phyloP scores from a whole-genome alignment of 1,284 basidiomycete species.

The Malassezia japonica region DNA sequence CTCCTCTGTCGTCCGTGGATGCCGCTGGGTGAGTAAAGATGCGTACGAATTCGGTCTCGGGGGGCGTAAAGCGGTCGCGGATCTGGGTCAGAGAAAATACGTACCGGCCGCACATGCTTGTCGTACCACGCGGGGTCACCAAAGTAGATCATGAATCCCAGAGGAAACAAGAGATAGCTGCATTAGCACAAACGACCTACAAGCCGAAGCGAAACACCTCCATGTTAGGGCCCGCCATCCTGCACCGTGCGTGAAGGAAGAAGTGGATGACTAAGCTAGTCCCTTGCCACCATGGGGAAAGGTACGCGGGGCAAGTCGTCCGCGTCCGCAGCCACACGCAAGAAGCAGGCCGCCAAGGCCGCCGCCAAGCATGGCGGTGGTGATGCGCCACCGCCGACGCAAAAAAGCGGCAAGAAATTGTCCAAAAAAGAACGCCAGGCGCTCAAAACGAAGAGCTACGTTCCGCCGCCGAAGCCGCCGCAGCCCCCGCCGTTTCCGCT shows the following conservation, averaged over 20 bases:
- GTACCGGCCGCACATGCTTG: slow-evolving; percentile 15
- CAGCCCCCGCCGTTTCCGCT: slow-evolving; percentile 79
- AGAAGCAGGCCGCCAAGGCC: slow-evolving; percentile 44
- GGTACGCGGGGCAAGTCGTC: slow-evolving; percentile 40
- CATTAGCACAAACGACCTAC: not conserved
- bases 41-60: slow-evolving; percentile 16
- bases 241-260: not conserved
- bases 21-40: not conserved
- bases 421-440: slow-evolving; percentile 31
- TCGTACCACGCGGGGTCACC: slow-evolving; percentile 17
- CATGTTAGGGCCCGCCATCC: slow-evolving; percentile 13
- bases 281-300: slow-evolving; percentile 7
- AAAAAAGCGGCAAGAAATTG: slow-evolving; percentile 30
- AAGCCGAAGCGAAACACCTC: slow-evolving; percentile 17
- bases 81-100: slow-evolving; percentile 1
- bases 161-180: slow-evolving; percentile 14
- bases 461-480: slow-evolving; percentile 54
- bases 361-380: slow-evolving; percentile 29
- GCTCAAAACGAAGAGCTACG: slow-evolving; percentile 40
- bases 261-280: not conserved
- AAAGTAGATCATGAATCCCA: slow-evolving; percentile 19
- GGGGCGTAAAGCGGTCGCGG: slow-evolving; percentile 13
- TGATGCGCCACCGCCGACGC: slow-evolving; percentile 17
- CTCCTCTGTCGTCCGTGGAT: slow-evolving; percentile 4
- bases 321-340: slow-evolving; percentile 43